Percentiles rank a stretch among this genome's conserved stretches.
Conservation (phyloP, 2,329 filamentous ascomycete species). For the Penicillium polonicum region DNA sequence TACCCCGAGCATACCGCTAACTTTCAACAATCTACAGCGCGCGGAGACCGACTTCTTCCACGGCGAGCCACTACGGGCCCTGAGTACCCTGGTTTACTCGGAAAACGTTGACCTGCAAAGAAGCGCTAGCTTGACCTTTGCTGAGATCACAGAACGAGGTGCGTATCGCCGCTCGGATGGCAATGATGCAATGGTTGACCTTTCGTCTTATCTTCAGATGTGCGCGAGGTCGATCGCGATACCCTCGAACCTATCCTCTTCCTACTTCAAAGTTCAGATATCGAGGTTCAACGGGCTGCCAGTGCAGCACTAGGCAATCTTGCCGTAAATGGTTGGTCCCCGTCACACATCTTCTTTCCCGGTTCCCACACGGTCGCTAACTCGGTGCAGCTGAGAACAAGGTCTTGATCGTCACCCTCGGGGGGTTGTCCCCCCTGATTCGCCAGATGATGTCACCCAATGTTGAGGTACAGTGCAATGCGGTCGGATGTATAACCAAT, state of each 20-base stretch:
- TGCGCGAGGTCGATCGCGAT: constrained; percentile 89
- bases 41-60: constrained; percentile 98
- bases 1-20: constrained; percentile 18
- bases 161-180: constrained; percentile 16
- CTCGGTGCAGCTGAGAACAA: constrained; percentile 84
- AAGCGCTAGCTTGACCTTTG: constrained; percentile 96
- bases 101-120: constrained; percentile 98
- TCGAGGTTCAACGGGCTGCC: constrained; percentile 94
- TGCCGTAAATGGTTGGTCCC: constrained; percentile 79
- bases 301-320: constrained; percentile 95
- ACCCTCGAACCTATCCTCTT: constrained; percentile 95
- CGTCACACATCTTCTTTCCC: constrained; percentile 8
- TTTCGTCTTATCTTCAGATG: constrained; percentile 61
- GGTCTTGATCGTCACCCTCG: constrained; percentile 88
- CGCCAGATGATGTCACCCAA: constrained; percentile 98
- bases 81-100: constrained; percentile 96
- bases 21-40: constrained; percentile 58
- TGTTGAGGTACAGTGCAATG: constrained; percentile 98
- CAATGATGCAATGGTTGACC: constrained; percentile 19
- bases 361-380: constrained; percentile 42
- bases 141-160: constrained; percentile 98
- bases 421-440: constrained; percentile 86
- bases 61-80: constrained; percentile 85
- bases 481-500: constrained; percentile 98
- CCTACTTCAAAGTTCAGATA: constrained; percentile 89